Base-by-base conservation (phyloP, 2,329 filamentous ascomycete genomes). In the Penicillium brasilianum region DNA sequence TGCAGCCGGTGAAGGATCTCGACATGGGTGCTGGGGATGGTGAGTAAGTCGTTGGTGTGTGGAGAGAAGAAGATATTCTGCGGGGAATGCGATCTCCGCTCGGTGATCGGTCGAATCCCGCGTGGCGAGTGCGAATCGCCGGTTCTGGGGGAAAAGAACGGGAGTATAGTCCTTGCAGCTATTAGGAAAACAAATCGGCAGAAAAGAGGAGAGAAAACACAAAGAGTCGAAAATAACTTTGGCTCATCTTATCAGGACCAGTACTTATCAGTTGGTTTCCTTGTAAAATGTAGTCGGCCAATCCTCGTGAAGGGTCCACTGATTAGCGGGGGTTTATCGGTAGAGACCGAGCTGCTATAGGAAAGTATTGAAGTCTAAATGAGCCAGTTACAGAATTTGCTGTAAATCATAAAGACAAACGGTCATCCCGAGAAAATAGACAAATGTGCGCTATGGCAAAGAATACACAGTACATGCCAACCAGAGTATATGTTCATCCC, bases 1-100 rank as follows among this genome's bases (percentile, higher is more conserved):
- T 76, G 70, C 78, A 80, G n/a, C 78, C 78, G 54, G 71, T 75
- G 54, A 78, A 77, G 11, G 78, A 80, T 63, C 77, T 76, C 67
- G 76, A 76, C 74, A 78, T 76, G 64, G 44, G 58, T 63, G 61
- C 57, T 65, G 61, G 28, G 37, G 60, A 49, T 28, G 39, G 53
- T 57, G 25, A 60, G 43, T 55, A n/a, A n/a, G n/a, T 36, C 39
- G 41, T 11, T 30, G 55, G 57, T 55, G 52, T 55, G 59, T 43
- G 51, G 55, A 52, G 44, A 49, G 52, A 55, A 28, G 61, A 59
- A 62, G 57, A 67, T 67, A 63, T 66, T 58, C 61, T 66, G 68
- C 64, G 68, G 68, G 68, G 66, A 66, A 63, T 57, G 44, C 46
- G 61, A 62, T 62, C 63, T 59, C 65, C 60, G 50, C 28, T 32